Conservation (phyloP, 2,329 filamentous ascomycete genomes). For the Escovopsis sp. region DNA sequence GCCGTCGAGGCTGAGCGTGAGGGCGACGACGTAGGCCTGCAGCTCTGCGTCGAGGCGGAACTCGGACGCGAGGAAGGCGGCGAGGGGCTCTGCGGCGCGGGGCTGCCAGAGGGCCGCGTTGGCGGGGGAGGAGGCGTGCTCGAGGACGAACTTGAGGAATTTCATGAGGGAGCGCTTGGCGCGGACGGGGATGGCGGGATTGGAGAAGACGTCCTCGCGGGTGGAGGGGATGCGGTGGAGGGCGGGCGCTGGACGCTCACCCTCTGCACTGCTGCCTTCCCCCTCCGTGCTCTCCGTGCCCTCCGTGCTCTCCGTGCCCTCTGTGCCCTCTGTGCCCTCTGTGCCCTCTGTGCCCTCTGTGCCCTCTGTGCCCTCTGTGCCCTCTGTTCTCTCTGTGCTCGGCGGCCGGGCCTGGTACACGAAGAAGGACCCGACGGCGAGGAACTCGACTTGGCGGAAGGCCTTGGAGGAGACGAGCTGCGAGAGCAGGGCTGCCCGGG, state of each 20-base stretch:
- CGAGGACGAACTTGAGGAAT: slow-evolving; percentile 74
- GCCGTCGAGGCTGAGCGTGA: slow-evolving; percentile 59
- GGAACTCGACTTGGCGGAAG: slow-evolving; percentile 81
- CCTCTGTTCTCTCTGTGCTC: too few species aligned
- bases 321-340: too few species aligned
- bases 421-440: slow-evolving; percentile 87
- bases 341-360: too few species aligned
- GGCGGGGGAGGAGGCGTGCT: slow-evolving; percentile 43
- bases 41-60: slow-evolving; percentile 57
- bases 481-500: slow-evolving; percentile 61
- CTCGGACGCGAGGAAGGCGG: slow-evolving; percentile 41
- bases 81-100: slow-evolving; percentile 39
- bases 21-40: slow-evolving; percentile 45
- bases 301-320: too few species aligned
- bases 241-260: slow-evolving; percentile 11
- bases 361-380: too few species aligned
- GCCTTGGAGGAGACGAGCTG: slow-evolving; percentile 79
- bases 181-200: slow-evolving; percentile 58
- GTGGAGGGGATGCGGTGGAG: slow-evolving; percentile 71
- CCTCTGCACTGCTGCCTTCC: too few species aligned
- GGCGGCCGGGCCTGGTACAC: slow-evolving; percentile 42
- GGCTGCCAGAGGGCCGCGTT: slow-evolving; percentile 44
- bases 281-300: too few species aligned
- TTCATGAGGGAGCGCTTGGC: slow-evolving; percentile 85
- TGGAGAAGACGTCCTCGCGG: slow-evolving; percentile 80